Base-by-base conservation (phyloP, 2,329 filamentous ascomycete genomes). In the Colletotrichum theobromicola region DNA sequence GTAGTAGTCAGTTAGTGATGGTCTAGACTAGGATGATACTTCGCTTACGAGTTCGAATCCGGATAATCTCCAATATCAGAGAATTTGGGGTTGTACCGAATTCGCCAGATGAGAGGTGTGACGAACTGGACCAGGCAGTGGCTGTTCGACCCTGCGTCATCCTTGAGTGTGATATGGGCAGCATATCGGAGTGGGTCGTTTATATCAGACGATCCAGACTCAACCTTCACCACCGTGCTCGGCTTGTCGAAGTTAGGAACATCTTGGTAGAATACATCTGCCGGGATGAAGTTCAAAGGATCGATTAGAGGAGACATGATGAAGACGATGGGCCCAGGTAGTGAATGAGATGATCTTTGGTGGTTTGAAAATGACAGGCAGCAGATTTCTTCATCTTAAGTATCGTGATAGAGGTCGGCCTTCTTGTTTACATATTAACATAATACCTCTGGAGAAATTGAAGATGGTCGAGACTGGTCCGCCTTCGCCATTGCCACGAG, bases 281-380 rank as follows among this genome's bases (percentile, higher is more conserved):
- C 42, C 42, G 42, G 42, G 1, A 46, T 46, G 42, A 46, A 46
- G n/a, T 46, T 46, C 3, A 46, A 46, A 46, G 1, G 42, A 46
- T 46, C 42, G 0, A n/a, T 2, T 46, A n/a, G 42, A 0, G 42
- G 18, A 46, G 42, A n/a, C 42, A 46, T 46, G 18, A 46, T 6
- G 42, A 3, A 0, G 10, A 3, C 18, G 42, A 21, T 46, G 42
- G 21, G 8, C 37, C 37, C 37, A 42, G 18, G 37, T 5, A 42
- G 21, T 10, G 42, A 46, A 1, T 21, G 5, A 46, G 18, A 46
- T 46, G 42, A 46, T 46, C 42, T 4, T 21, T 46, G 18, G 42
- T 12, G 5, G 21, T 46, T 2, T 46, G 2, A 4, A 6, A 2
- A n/a, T 9, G 0, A 1, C 0, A 46, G n/a, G 42, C 21, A n/a